phyloP scores from a whole-genome alignment of 179 eudicot genomes.

The Vitellaria paradoxa region DNA sequence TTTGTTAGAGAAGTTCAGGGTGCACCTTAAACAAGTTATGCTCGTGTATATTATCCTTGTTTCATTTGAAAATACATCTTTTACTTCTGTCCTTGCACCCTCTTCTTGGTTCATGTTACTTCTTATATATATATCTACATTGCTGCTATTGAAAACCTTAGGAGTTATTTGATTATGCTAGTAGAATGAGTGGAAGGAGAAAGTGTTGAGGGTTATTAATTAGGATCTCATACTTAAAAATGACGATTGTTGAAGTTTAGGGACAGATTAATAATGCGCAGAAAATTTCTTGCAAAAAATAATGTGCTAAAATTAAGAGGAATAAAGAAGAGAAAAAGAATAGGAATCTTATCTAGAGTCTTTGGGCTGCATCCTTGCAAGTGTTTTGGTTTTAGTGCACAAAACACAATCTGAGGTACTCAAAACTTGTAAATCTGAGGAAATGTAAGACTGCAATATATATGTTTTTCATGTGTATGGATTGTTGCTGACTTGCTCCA shows the following conservation, averaged over 20 bases:
- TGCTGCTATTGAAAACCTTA: neutral
- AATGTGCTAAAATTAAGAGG: neutral
- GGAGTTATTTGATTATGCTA: neutral
- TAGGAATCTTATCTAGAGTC: neutral
- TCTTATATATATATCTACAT: no score
- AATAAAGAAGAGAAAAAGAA: neutral
- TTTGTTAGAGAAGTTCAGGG: no score
- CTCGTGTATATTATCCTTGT: no score
- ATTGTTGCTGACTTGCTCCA: neutral
- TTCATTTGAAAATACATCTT: no score
- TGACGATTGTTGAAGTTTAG: neutral
- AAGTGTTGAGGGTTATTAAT: neutral
- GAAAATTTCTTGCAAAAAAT: neutral
- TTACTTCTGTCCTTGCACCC: no score
- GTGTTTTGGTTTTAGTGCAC: neutral
- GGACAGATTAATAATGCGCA: neutral
- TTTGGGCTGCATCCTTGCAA: neutral
- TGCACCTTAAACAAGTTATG: no score
- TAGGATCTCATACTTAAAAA: neutral
- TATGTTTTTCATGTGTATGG: neutral
- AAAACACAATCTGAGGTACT: neutral
- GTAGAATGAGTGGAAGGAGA: neutral
- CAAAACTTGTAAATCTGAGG: neutral
- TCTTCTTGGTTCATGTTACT: no score
- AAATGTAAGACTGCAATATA: neutral